Base-by-base conservation (phyloP, 352 stramenopile species). In the Globisporangium carolinianum region DNA sequence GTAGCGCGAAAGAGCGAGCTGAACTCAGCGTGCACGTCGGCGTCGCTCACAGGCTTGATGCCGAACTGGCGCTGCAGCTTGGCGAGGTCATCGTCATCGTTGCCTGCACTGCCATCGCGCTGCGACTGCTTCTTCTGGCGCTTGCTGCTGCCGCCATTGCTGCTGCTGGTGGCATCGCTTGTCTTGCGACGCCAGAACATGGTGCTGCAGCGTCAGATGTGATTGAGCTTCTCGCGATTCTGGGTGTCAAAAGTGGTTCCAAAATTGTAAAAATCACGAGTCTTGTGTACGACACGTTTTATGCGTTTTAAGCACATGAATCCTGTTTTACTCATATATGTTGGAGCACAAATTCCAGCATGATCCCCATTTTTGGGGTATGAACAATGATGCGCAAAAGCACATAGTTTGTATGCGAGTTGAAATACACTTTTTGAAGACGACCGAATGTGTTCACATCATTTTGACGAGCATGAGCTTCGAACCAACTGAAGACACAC, bases 51-150 rank as follows among this genome's bases (percentile, higher is more conserved):
- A 38, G 76, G 68, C 39, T 75, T 79, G 65, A 93, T 91, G 5
- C 83, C 80, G 55, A 93, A 89, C 69, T 91, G 75, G 14, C 76
- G 72, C 69, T 91, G 81, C 43, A 91, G 69, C 66, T 79, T 76
- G 4, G 45, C 56, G 24, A 91, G 57, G 32, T 91, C 76, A 43
- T 86, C 71, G 6, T 62, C 61, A 32, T 32, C 24, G 24, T 32
- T 32, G 11, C 24, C 66, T 3, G 67, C 63, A 15, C 47, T 14
- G 1, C 43, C 39, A 8, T 6, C 37, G 11, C 24, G 18, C n/a
- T 18, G 60, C 18, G 24, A 32, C 24, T 32, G 24, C 24, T 32
- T 32, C 24, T 52, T 45, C 37, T 71, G 53, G 59, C 53, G 45
- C 53, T 55, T 41, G 37, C 64, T 57, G 24, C 11, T 8, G 32